Conservation (phyloP, 1,284 basidiomycete species). For the Ganoderma lingzhi region DNA sequence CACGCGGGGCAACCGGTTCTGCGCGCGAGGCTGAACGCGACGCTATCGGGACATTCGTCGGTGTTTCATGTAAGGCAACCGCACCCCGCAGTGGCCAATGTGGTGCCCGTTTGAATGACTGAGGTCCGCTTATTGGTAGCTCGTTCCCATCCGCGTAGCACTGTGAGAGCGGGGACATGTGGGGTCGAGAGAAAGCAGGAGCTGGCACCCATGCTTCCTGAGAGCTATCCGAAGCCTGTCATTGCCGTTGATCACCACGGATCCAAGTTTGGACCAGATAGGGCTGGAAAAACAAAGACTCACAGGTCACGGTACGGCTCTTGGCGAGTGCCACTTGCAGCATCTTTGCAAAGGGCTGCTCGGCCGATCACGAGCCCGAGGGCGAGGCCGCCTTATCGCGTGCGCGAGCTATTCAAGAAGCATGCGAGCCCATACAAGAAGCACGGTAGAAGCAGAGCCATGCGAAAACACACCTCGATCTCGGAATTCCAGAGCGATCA, state of each 20-base stretch:
- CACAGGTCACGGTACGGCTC: slow-evolving; percentile 12
- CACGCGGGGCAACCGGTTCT: slow-evolving; percentile 19
- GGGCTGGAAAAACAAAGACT: slow-evolving; percentile 9
- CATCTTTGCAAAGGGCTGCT: not conserved
- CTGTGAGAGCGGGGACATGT: slow-evolving; percentile 32
- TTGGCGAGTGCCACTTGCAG: slow-evolving; percentile 8
- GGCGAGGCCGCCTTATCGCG: slow-evolving; percentile 22
- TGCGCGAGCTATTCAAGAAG: slow-evolving; percentile 23
- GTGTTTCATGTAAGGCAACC: slow-evolving; percentile 25
- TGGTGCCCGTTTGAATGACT: slow-evolving; percentile 23
- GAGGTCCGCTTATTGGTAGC: slow-evolving; percentile 14
- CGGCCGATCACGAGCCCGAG: slow-evolving; percentile 21
- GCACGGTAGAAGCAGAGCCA: slow-evolving; percentile 6
- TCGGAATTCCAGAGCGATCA: slow-evolving; percentile 1
- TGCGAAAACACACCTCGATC: not conserved
- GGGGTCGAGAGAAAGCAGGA: slow-evolving; percentile 28
- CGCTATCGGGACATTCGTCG: slow-evolving; percentile 25
- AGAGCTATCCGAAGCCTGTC: slow-evolving; percentile 14
- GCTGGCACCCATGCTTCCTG: slow-evolving; percentile 16
- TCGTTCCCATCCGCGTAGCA: slow-evolving; percentile 20
- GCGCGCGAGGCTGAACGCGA: slow-evolving; percentile 16
- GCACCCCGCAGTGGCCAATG: slow-evolving; percentile 11
- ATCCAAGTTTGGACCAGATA: slow-evolving; percentile 25
- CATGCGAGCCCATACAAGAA: slow-evolving; percentile 3
- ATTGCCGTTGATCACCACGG: slow-evolving; percentile 18